Conservation (phyloP, 1,139 yeast genomes). For the Nakaseomyces delphensis region DNA sequence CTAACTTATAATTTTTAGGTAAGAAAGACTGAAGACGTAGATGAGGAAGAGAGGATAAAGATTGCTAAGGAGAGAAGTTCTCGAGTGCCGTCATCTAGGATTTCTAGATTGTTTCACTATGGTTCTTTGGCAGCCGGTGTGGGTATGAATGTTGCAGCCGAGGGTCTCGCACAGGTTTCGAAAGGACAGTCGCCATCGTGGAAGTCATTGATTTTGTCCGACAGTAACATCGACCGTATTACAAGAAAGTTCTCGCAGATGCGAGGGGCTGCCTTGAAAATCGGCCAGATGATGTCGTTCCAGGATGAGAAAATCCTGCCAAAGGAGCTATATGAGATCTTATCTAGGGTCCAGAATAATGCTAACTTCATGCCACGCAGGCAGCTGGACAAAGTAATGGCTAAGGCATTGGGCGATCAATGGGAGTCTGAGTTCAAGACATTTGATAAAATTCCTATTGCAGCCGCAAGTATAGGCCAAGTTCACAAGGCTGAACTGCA, state of each 20-base stretch:
- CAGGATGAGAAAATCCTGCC: conserved; percentile 85
- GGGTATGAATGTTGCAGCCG: conserved; percentile 76
- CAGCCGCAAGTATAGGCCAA: conserved; percentile 97
- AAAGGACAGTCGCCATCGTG: conserved; percentile 43
- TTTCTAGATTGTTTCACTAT: conserved; percentile 83
- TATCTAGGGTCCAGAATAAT: conserved; percentile 79
- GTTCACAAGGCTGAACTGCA: conserved; percentile 77
- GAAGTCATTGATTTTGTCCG: conserved; percentile 61
- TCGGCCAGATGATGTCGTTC: conserved; percentile 92
- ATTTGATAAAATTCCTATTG: conserved; percentile 85
- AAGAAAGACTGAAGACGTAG: conserved; percentile 8
- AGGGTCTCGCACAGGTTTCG: conserved; percentile 64
- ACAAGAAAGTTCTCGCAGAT: conserved; percentile 81
- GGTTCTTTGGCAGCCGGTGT: conserved; percentile 90
- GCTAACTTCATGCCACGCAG: conserved; percentile 96
- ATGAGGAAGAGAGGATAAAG: conserved; percentile 1
- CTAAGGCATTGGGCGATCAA: conserved; percentile 57
- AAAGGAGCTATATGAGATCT: conserved; percentile 68
- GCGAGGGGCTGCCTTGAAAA: conserved; percentile 97
- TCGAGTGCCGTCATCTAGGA: conserved; percentile 75
- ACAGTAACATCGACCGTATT: conserved; percentile 77
- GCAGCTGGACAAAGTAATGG: conserved; percentile 73
- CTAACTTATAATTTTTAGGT: not conserved
- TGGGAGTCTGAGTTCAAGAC: conserved; percentile 71
- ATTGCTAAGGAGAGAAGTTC: conserved; percentile 40